Evolutionary conservation across 2,329 filamentous ascomycete species (phyloP).

Genomic region (Calonectria henricotiae): DNA sequence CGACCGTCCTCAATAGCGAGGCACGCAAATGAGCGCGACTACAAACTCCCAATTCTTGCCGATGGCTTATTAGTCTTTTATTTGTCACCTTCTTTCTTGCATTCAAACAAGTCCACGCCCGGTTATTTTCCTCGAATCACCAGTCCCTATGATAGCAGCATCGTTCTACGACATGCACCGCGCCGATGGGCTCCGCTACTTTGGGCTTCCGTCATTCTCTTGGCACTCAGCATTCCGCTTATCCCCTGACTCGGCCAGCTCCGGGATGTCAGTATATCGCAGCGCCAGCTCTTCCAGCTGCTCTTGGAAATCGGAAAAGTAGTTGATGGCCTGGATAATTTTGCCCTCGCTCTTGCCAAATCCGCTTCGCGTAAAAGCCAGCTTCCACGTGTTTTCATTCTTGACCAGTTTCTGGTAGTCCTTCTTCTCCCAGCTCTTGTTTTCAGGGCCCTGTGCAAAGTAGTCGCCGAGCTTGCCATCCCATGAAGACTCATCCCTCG

Average conservation of each 20-base stretch:
- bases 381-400: conserved; percentile 66
- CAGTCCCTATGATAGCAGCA: background rate
- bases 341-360: conserved; percentile 68
- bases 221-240: background rate
- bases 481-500: conserved; percentile 56
- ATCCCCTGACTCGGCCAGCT: background rate
- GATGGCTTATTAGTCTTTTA: too few species aligned
- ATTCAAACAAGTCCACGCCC: background rate
- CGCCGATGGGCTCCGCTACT: background rate
- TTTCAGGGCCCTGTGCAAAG: conserved; percentile 53
- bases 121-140: background rate
- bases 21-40: background rate
- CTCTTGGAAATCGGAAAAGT: conserved; percentile 72
- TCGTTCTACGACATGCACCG: background rate
- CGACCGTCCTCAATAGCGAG: too few species aligned
- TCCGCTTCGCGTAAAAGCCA: conserved; percentile 67
- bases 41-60: background rate
- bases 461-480: conserved; percentile 54
- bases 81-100: background rate
- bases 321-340: conserved; percentile 71
- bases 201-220: background rate
- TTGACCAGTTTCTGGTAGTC: conserved; percentile 50
- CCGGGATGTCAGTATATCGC: conserved; percentile 45
- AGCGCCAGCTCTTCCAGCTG: conserved; percentile 63
- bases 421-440: conserved; percentile 49